Conservation (phyloP, 2,329 filamentous ascomycete genomes). For the Penicillium aurantiogriseum region DNA sequence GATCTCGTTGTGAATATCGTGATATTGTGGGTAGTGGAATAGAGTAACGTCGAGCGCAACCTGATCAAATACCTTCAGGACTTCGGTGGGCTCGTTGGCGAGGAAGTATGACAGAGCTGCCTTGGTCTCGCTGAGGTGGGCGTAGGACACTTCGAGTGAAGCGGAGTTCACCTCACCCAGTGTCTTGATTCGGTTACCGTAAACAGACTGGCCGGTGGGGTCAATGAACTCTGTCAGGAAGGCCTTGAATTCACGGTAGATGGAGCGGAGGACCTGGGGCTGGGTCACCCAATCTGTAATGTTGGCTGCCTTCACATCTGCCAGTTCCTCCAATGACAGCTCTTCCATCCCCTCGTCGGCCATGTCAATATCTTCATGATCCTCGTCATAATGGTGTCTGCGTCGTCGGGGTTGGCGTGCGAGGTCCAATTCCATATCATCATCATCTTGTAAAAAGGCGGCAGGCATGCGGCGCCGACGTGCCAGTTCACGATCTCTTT, state of each 20-base stretch:
- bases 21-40: constrained; percentile 95
- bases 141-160: constrained; percentile 92
- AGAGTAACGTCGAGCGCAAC: constrained; percentile 96
- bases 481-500: constrained; percentile 61
- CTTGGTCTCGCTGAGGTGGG: constrained; percentile 84
- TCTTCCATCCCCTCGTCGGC: constrained; percentile 93
- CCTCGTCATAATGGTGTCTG: constrained; percentile 90
- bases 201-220: constrained; percentile 83
- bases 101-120: constrained; percentile 94
- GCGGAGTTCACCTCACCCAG: constrained; percentile 98
- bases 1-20: constrained; percentile 95
- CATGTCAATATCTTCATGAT: constrained; percentile 84
- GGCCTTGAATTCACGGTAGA: constrained; percentile 94
- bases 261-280: constrained; percentile 84
- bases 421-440: constrained; percentile 79
- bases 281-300: constrained; percentile 94
- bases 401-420: constrained; percentile 81
- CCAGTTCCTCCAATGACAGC: constrained; percentile 83
- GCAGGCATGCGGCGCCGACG: constrained; percentile 59
- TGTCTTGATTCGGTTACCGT: constrained; percentile 88
- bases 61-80: constrained; percentile 93
- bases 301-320: constrained; percentile 89
- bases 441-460: constrained; percentile 68
- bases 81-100: constrained; percentile 91
- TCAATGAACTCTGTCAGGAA: constrained; percentile 97